Percentiles rank a stretch among this genome's conserved stretches.
Evolutionary conservation across 192 early-diverging fungal genomes (phyloP).

Genomic region (Coemansia sp.): DNA sequence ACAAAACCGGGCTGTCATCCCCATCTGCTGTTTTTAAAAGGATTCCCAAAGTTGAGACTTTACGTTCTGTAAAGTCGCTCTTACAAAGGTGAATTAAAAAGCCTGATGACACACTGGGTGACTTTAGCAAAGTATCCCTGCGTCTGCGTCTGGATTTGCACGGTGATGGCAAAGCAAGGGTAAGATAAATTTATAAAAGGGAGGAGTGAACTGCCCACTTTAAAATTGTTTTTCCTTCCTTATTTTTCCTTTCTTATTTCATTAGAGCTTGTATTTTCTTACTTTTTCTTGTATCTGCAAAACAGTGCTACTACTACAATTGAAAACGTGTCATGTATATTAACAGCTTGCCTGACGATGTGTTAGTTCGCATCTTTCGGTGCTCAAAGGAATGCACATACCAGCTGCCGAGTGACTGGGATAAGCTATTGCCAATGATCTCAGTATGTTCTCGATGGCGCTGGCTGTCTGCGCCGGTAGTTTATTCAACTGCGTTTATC

Average conservation of each 20-base stretch:
- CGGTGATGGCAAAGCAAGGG: background rate
- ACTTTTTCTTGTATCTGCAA: background rate
- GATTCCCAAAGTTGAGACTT: background rate
- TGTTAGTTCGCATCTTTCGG: background rate
- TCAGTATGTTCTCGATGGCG: slow-evolving; percentile 10
- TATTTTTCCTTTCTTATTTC: background rate
- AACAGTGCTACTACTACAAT: background rate
- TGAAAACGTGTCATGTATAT: background rate
- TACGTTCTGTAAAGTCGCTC: background rate
- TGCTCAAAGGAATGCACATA: background rate
- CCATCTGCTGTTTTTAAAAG: background rate
- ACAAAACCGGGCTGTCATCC: background rate
- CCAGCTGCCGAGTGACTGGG: background rate
- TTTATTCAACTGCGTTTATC: slow-evolving; percentile 8
- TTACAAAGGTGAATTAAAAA: background rate
- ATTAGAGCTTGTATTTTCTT: background rate
- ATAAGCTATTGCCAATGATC: background rate
- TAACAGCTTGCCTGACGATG: slow-evolving; percentile 4
- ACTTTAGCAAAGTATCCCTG: background rate
- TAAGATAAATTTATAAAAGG: background rate
- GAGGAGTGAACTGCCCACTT: background rate
- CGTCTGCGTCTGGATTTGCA: background rate
- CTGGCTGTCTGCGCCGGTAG: background rate
- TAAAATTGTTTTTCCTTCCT: background rate
- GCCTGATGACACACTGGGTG: background rate